These are phyloP conservation scores for Trametes sanguinea DNA, from an alignment of 768 basidiomycete genomes.

Conservation along the genomic window DNA sequence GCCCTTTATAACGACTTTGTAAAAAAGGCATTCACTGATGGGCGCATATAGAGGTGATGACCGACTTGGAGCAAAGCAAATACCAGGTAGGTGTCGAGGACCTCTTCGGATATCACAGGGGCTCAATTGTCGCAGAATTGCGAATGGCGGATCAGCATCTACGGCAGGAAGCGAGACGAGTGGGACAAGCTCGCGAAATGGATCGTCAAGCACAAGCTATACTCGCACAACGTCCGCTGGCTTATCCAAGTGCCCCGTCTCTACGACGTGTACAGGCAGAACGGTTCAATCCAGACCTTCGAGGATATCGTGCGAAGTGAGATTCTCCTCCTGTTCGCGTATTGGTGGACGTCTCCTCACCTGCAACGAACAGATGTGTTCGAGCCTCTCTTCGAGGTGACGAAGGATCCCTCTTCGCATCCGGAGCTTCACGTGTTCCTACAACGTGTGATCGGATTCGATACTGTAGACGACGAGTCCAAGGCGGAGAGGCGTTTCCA, in stretches of 20 bases:
- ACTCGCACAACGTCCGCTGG: constrained; percentile 98
- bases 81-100: constrained; percentile 70
- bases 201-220: constrained; percentile 91
- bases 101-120: too few species aligned
- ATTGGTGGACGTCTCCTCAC: neutral
- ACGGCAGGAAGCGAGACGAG: constrained; percentile 78
- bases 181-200: constrained; percentile 99
- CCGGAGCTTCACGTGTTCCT: constrained; percentile 95
- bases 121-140: constrained; percentile 61
- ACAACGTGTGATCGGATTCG: constrained; percentile 94
- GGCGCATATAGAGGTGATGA: constrained; percentile 80
- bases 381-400: constrained; percentile 92
- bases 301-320: constrained; percentile 88
- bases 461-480: constrained; percentile 98
- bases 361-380: constrained; percentile 70
- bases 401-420: constrained; percentile 83
- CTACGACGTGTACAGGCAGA: constrained; percentile 94
- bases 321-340: constrained; percentile 34
- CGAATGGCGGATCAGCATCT: constrained; percentile 97
- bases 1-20: constrained; percentile 1
- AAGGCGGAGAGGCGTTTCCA: constrained; percentile 90
- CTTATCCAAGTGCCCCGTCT: constrained; percentile 93
- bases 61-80: constrained; percentile 97
- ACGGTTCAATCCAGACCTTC: constrained; percentile 80
- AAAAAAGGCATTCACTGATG: neutral